Evolutionary conservation across 2,329 filamentous ascomycete species (phyloP).

Genomic region (Triangularia verruculosa): DNA sequence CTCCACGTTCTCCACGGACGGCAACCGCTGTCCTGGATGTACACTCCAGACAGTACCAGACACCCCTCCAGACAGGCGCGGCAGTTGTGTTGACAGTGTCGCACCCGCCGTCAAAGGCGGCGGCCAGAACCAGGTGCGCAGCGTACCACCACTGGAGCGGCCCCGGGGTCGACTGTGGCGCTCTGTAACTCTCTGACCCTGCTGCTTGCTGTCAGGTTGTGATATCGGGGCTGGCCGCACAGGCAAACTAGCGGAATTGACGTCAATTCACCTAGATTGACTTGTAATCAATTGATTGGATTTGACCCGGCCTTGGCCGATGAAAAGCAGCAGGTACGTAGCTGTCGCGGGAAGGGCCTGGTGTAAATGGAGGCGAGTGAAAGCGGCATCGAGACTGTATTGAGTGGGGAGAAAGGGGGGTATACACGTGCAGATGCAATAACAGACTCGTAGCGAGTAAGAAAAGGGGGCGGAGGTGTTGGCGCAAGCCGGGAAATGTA

Average conservation of each 20-base stretch:
- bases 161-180: constrained; percentile 9
- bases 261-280: constrained; percentile 26
- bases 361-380: constrained; percentile 3
- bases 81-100: constrained; percentile 31
- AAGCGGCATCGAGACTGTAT: constrained; percentile 1
- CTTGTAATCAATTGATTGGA: constrained; percentile 28
- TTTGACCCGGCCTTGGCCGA: constrained; percentile 26
- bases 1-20: constrained; percentile 22
- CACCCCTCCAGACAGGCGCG: constrained; percentile 15
- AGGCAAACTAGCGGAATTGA: constrained; percentile 32
- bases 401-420: neutral
- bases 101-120: constrained; percentile 24
- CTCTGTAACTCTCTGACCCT: neutral
- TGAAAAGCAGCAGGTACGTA: constrained; percentile 13
- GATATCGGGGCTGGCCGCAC: constrained; percentile 18
- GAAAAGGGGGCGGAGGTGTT: neutral
- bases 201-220: neutral
- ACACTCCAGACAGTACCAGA: constrained; percentile 5
- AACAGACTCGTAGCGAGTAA: neutral
- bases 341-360: neutral
- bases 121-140: constrained; percentile 25
- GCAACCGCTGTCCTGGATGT: constrained; percentile 23
- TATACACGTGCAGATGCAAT: neutral
- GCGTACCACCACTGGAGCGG: constrained; percentile 16
- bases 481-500: neutral